Percentiles rank a stretch among this genome's conserved stretches.
Conservation (phyloP, 306 rosid species). For the Sphenostylis stenocarpa region DNA sequence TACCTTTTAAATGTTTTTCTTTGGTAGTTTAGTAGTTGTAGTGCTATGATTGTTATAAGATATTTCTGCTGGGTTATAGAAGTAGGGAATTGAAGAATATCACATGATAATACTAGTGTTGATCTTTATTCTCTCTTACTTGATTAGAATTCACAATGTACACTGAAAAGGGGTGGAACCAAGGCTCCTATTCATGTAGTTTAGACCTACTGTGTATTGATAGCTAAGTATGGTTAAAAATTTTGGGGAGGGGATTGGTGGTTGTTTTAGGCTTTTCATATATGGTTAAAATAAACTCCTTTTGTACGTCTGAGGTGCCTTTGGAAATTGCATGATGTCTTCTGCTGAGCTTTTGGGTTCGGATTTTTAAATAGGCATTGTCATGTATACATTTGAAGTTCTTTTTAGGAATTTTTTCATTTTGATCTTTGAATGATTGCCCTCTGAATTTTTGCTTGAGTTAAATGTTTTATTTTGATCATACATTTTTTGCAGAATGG, state of each 20-base stretch:
- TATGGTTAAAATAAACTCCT: background rate
- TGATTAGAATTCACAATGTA: background rate
- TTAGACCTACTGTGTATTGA: background rate
- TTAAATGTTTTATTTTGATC: background rate
- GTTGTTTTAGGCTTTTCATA: background rate
- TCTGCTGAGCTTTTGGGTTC: background rate
- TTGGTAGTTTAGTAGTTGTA: background rate
- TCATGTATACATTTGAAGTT: background rate
- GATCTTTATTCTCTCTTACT: background rate
- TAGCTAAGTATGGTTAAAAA: background rate
- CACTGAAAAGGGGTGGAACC: background rate
- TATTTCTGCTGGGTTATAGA: slow-evolving; percentile 21
- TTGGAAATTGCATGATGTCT: background rate
- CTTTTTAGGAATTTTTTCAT: background rate
- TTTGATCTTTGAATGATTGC: slow-evolving; percentile 4
- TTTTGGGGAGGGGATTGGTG: background rate
- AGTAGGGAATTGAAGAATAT: slow-evolving; percentile 7
- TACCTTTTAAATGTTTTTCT: background rate
- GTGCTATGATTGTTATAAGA: background rate
- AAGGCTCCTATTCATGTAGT: background rate
- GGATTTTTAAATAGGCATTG: slow-evolving; percentile 4
- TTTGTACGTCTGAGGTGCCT: slow-evolving; percentile 2
- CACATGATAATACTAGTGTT: background rate
- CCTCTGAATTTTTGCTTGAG: background rate
- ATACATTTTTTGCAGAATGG: slow-evolving; percentile 64